phyloP scores from a whole-genome alignment of 176 grass and related monocot species.

The Typha latifolia region DNA sequence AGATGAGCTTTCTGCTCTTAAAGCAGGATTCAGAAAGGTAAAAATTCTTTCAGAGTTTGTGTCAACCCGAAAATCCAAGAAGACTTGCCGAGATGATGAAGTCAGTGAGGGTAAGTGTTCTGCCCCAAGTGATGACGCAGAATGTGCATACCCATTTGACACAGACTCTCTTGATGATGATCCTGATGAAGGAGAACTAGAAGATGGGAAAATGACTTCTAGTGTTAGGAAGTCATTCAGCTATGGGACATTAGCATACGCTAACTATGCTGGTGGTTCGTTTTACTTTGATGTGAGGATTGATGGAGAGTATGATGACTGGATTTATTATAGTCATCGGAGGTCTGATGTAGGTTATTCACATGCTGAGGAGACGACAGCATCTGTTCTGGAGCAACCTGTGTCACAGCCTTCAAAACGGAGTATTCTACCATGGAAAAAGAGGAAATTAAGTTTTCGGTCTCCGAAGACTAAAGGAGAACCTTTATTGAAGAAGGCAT shows the following conservation, averaged over 20 bases:
- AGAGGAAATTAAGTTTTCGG: conserved; percentile 50
- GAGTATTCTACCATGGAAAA: conserved; percentile 88
- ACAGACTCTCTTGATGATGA: conserved; percentile 81
- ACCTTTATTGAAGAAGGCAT: conserved; percentile 77
- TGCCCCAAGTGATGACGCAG: conserved; percentile 50
- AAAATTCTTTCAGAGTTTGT: conserved; percentile 71
- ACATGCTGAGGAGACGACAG: conserved; percentile 31
- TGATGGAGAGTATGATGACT: conserved; percentile 66
- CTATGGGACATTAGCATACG: conserved; percentile 69
- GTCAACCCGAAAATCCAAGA: conserved; percentile 53
- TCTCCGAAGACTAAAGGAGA: conserved; percentile 69
- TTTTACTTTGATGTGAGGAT: conserved; percentile 48
- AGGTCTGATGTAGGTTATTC: conserved; percentile 61
- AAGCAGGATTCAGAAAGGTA: conserved; percentile 72
- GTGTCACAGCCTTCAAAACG: conserved; percentile 27
- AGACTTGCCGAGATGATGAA: conserved; percentile 52
- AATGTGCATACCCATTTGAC: conserved; percentile 46
- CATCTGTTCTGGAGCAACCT: conserved; percentile 34
- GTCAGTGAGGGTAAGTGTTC: conserved; percentile 62
- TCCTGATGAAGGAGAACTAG: conserved; percentile 18
- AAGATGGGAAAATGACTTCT: conserved; percentile 20
- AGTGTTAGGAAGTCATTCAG: conserved; percentile 82
- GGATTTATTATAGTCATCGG: conserved; percentile 73
- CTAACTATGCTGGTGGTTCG: conserved; percentile 51
- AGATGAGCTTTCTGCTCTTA: conserved; percentile 75